Conservation (phyloP, 2,329 filamentous ascomycete genomes). For the Cordyceps tenuipes region DNA sequence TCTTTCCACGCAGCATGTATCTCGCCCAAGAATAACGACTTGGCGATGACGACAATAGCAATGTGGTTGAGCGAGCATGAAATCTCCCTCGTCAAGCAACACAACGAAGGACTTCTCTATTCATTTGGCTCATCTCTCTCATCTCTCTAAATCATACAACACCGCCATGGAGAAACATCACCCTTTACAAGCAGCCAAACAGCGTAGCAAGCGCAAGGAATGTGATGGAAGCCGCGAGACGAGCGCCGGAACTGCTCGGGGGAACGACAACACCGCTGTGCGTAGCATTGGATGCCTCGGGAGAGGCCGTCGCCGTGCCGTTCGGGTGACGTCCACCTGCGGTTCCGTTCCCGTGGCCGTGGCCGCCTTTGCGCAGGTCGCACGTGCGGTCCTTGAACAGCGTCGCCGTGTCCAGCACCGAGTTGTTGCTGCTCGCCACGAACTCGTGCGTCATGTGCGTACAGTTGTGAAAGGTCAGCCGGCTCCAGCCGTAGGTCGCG, state of each 20-base stretch:
- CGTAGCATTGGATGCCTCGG: too few relatives aligned
- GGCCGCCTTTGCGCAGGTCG: background rate
- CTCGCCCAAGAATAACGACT: too few relatives aligned
- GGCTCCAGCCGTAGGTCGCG: slow-evolving; percentile 28
- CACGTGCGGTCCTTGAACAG: slow-evolving; percentile 16
- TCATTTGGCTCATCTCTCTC: too few relatives aligned
- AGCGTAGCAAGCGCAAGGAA: background rate
- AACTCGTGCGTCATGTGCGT: slow-evolving; percentile 31
- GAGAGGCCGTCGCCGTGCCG: background rate
- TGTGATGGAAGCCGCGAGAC: background rate
- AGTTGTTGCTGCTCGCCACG: slow-evolving; percentile 22
- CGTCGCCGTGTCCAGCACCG: slow-evolving; percentile 23
- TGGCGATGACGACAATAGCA: too few relatives aligned
- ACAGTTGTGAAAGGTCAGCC: slow-evolving; percentile 31
- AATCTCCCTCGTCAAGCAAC: too few relatives aligned
- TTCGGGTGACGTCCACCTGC: background rate
- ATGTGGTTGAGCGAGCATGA: too few relatives aligned
- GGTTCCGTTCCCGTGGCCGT: background rate
- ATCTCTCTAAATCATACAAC: background rate
- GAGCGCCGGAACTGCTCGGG: background rate
- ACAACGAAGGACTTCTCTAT: too few relatives aligned
- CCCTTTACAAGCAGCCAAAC: background rate
- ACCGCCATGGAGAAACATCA: background rate
- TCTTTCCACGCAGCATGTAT: too few relatives aligned
- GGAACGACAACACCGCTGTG: background rate